These are phyloP conservation scores for Mortierella sp. DNA, from an alignment of 371 early-diverging fungal genomes.

Conservation along the genomic window DNA sequence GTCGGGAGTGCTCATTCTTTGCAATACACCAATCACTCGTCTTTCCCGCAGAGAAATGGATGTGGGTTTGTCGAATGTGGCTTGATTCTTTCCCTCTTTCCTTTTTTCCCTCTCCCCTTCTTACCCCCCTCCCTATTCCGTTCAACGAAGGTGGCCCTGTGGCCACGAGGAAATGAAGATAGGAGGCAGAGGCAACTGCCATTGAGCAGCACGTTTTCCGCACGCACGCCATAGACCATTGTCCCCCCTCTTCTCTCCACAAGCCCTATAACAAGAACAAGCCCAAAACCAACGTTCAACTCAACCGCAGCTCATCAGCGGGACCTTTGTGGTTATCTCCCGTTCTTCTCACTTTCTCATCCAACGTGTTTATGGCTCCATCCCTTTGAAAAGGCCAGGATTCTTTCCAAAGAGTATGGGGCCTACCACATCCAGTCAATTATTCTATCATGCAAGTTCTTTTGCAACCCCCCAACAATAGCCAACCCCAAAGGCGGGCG, in stretches of 20 bases:
- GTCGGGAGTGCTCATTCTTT: slow-evolving; percentile 57
- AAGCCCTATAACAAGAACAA: not conserved
- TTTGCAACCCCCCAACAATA: not conserved
- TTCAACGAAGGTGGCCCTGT: slow-evolving; percentile 24
- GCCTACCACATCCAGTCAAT: not conserved
- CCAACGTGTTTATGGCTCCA: not conserved
- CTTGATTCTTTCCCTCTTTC: not conserved
- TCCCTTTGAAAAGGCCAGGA: not conserved
- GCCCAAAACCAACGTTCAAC: not conserved
- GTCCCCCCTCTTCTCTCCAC: not conserved
- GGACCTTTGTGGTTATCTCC: slow-evolving; percentile 1
- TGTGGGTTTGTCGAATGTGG: slow-evolving; percentile 26
- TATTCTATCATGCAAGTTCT: not conserved
- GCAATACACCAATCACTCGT: slow-evolving; percentile 45
- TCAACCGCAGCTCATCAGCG: not conserved
- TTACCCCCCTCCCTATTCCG: slow-evolving; percentile 11
- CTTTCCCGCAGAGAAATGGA: slow-evolving; percentile 31
- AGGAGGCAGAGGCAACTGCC: slow-evolving; percentile 5
- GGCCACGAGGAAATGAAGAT: slow-evolving; percentile 25
- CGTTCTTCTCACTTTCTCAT: not conserved
- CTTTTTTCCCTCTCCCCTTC: slow-evolving; percentile 7
- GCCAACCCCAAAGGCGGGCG: not conserved
- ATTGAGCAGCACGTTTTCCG: not conserved
- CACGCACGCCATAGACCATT: not conserved
- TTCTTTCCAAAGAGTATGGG: not conserved